These are phyloP conservation scores for Mariannaea elegans DNA, from an alignment of 2,329 filamentous ascomycete genomes.

Conservation along the genomic window DNA sequence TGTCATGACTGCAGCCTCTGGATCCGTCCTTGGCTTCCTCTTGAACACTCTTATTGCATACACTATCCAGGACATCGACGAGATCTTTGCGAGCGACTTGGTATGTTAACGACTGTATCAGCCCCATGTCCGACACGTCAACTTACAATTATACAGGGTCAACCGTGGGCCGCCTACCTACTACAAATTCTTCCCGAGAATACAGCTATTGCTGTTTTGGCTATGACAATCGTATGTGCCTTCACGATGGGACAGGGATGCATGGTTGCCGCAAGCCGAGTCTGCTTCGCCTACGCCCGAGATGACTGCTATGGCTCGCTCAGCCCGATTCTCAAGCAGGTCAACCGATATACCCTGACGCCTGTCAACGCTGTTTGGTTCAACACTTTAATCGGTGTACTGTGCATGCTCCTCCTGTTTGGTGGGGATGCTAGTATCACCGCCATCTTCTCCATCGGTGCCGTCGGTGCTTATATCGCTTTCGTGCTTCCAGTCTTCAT, in stretches of 20 bases:
- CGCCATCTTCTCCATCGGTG: constrained; percentile 22
- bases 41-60: constrained; percentile 20
- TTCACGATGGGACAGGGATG: constrained; percentile 23
- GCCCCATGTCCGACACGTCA: fast-evolving
- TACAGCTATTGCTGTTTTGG: constrained; percentile 13
- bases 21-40: constrained; percentile 18
- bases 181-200: constrained; percentile 16
- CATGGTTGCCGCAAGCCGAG: constrained; percentile 21
- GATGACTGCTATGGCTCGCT: constrained; percentile 23
- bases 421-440: constrained; percentile 23
- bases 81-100: constrained; percentile 22
- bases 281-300: constrained; percentile 23
- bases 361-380: constrained; percentile 25
- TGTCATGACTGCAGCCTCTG: constrained; percentile 21
- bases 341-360: constrained; percentile 17
- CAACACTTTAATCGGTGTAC: constrained; percentile 20
- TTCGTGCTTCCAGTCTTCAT: constrained; percentile 24
- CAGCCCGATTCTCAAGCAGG: constrained; percentile 15
- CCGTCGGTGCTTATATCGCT: constrained; percentile 20
- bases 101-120: not conserved
- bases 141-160: constrained; percentile 7
- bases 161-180: constrained; percentile 23
- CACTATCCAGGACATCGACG: constrained; percentile 19
- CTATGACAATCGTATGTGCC: constrained; percentile 20
- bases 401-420: constrained; percentile 22